Percentiles rank a stretch among this genome's conserved stretches.
phyloP scores from a whole-genome alignment of 169 alveolate genomes.

The Theileria sp. region DNA sequence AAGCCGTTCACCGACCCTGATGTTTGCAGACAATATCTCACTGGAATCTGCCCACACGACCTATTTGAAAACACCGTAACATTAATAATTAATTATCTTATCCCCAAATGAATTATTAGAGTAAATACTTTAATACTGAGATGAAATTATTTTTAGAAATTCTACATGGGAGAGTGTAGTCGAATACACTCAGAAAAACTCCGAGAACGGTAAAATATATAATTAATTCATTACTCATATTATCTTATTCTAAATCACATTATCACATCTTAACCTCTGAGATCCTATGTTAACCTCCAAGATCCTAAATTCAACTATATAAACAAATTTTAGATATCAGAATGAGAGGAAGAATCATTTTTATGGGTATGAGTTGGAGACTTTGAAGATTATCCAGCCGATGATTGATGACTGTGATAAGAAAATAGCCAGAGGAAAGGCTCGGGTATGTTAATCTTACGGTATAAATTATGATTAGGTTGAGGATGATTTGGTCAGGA shows the following conservation, averaged over 20 bases:
- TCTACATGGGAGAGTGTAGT: slow-evolving; percentile 79
- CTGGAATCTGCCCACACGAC: slow-evolving; percentile 84
- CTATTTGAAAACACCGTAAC: slow-evolving; percentile 81
- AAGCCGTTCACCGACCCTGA: slow-evolving; percentile 74
- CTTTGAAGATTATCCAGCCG: slow-evolving; percentile 71
- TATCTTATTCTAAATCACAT: neutral
- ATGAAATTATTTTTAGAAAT: slow-evolving; percentile 55
- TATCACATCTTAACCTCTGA: too few relatives aligned
- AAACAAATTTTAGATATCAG: slow-evolving; percentile 34
- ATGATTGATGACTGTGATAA: slow-evolving; percentile 79
- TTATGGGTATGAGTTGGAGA: slow-evolving; percentile 73
- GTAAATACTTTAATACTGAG: neutral
- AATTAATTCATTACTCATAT: neutral
- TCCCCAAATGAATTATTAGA: neutral
- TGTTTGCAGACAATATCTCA: slow-evolving; percentile 77
- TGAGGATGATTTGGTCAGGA: slow-evolving; percentile 51
- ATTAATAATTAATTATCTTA: neutral
- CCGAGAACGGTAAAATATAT: slow-evolving; percentile 54
- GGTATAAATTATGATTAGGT: slow-evolving; percentile 19
- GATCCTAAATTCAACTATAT: too few relatives aligned
- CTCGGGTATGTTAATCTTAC: slow-evolving; percentile 42
- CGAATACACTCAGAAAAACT: slow-evolving; percentile 74
- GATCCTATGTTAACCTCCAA: too few relatives aligned
- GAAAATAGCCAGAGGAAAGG: slow-evolving; percentile 66
- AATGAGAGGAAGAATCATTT: slow-evolving; percentile 60